Conservation (phyloP, 2,329 filamentous ascomycete genomes). For the Talaromyces sp. region DNA sequence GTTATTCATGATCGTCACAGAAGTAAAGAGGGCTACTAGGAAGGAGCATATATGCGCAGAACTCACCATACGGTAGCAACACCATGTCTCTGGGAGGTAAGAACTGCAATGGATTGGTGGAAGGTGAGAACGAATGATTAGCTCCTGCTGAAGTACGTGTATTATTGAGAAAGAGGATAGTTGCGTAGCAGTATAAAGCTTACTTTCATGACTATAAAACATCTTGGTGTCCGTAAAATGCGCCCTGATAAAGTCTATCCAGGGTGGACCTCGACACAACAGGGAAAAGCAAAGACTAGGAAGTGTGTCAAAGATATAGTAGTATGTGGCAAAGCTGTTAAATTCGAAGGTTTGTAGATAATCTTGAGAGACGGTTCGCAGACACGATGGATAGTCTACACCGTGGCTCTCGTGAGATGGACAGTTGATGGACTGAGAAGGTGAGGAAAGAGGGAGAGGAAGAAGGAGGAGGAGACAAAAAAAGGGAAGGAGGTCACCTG, state of each 20-base stretch:
- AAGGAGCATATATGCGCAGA: neutral
- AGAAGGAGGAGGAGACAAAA: constrained; percentile 11
- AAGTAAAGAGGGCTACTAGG: constrained; percentile 1
- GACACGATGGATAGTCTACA: neutral
- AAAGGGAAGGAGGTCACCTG: constrained; percentile 2
- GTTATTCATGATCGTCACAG: neutral
- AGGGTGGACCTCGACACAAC: neutral
- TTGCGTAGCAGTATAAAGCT: constrained; percentile 27
- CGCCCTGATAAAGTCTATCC: neutral
- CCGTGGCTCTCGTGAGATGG: neutral
- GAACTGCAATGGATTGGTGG: constrained; percentile 46
- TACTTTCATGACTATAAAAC: constrained; percentile 97
- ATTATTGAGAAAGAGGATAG: neutral
- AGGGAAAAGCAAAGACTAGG: neutral
- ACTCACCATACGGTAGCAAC: constrained; percentile 89
- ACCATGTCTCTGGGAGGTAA: constrained; percentile 82
- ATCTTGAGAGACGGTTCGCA: neutral
- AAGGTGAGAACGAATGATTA: constrained; percentile 9
- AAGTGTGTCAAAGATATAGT: neutral
- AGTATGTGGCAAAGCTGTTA: neutral
- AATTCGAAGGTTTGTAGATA: neutral
- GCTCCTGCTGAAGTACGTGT: neutral
- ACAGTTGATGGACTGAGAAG: neutral
- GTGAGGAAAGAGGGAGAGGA: constrained; percentile 4
- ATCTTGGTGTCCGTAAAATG: constrained; percentile 45